Percentiles rank a stretch among this genome's conserved stretches.
phyloP scores from a whole-genome alignment of 2,329 filamentous ascomycete species.

The Monilinia laxa region DNA sequence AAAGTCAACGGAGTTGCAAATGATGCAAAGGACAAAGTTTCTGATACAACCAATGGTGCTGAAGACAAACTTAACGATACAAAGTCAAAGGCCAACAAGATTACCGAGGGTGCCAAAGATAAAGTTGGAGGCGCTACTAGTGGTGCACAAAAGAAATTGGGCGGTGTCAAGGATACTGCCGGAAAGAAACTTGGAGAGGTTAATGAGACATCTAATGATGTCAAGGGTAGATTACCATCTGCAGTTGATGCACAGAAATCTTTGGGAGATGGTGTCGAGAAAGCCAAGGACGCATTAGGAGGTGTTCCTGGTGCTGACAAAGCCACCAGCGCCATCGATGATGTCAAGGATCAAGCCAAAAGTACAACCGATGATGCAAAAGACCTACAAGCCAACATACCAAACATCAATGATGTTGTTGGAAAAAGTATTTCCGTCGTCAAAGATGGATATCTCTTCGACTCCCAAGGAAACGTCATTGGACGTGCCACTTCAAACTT shows the following conservation, averaged over 20 bases:
- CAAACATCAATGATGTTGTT: constrained; percentile 45
- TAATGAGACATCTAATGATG: neutral
- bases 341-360: constrained; percentile 9
- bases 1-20: constrained; percentile 3
- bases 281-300: constrained; percentile 2
- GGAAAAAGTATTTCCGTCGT: constrained; percentile 63
- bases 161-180: constrained; percentile 1
- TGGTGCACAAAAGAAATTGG: constrained; percentile 1
- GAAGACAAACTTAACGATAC: neutral
- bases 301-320: constrained; percentile 3
- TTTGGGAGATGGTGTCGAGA: neutral
- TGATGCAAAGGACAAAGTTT: neutral
- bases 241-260: constrained; percentile 5
- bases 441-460: constrained; percentile 64
- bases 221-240: neutral
- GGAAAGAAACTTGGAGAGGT: neutral
- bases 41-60: neutral
- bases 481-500: constrained; percentile 49
- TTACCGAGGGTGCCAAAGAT: neutral
- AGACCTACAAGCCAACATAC: constrained; percentile 6
- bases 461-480: constrained; percentile 54
- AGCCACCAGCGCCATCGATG: neutral
- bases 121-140: constrained; percentile 10
- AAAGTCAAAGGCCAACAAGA: constrained; percentile 1
- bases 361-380: neutral